Percentiles rank a stretch among this genome's conserved stretches.
These are phyloP conservation scores for Vaccinium darrowii DNA, from an alignment of 148 eudicot genomes.

Conservation along the genomic window DNA sequence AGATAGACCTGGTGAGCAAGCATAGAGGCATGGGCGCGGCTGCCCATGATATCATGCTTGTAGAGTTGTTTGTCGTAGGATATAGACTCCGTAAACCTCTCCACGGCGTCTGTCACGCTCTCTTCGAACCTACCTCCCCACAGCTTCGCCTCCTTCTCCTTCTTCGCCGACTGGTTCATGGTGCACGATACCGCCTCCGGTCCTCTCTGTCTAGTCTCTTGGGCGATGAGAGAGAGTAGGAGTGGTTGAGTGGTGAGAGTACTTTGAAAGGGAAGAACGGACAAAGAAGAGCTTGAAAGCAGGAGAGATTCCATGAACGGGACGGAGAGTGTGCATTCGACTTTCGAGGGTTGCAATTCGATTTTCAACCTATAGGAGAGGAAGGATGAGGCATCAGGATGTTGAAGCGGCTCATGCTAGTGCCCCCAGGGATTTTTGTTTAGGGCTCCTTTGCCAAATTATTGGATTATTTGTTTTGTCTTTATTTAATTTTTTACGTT, in stretches of 20 bases:
- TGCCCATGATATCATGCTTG: conserved; percentile 93
- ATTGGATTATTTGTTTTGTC: too few species aligned
- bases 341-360: too few species aligned
- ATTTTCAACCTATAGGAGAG: too few species aligned
- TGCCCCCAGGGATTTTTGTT: too few species aligned
- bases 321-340: not conserved
- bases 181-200: not conserved
- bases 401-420: too few species aligned
- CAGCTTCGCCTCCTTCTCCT: conserved; percentile 58
- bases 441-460: too few species aligned
- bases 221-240: conserved; percentile 5
- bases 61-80: conserved; percentile 84
- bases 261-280: not conserved
- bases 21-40: conserved; percentile 93
- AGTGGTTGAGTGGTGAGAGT: not conserved
- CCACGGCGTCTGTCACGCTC: conserved; percentile 83
- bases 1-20: conserved; percentile 71
- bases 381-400: too few species aligned
- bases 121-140: conserved; percentile 99
- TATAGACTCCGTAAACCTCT: conserved; percentile 89
- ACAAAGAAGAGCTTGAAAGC: not conserved
- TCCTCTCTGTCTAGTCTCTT: not conserved
- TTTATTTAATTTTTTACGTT: too few species aligned
- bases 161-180: conserved; percentile 16
- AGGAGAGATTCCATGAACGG: conserved; percentile 14